Conservation (phyloP, 73 alveolate genomes). For the Durusdinium trenchii region DNA sequence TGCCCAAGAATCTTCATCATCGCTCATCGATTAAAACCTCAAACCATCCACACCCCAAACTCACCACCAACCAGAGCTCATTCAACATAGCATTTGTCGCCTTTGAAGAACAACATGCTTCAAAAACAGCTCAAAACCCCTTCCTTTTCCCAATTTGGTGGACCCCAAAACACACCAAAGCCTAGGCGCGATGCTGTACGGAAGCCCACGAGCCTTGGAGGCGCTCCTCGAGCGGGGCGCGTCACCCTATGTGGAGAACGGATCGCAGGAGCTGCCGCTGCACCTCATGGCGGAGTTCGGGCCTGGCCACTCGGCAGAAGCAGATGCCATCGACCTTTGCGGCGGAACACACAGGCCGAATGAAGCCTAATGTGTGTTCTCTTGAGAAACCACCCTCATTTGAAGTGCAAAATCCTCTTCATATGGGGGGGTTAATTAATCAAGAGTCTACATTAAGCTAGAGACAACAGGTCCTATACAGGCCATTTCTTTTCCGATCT, state of each 20-base stretch:
- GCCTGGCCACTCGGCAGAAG: too few species aligned
- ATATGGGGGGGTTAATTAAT: too few species aligned
- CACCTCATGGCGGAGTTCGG: slow-evolving; percentile 74
- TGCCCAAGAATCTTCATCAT: too few species aligned
- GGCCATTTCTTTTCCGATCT: not conserved
- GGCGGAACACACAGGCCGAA: too few species aligned
- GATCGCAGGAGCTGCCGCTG: slow-evolving; percentile 60
- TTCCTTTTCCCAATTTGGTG: too few species aligned
- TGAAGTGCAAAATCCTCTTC: not conserved
- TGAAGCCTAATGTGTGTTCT: not conserved
- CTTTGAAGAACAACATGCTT: too few species aligned
- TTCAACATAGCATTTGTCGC: too few species aligned
- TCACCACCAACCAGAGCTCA: too few species aligned
- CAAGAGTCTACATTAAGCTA: not conserved
- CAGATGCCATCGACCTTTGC: not conserved
- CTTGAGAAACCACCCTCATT: not conserved
- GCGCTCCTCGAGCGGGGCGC: slow-evolving; percentile 42
- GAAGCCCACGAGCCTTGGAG: slow-evolving; percentile 41
- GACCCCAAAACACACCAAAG: too few species aligned
- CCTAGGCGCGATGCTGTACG: slow-evolving; percentile 45
- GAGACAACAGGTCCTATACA: not conserved
- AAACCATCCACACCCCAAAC: too few species aligned
- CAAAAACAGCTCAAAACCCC: too few species aligned
- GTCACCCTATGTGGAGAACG: not conserved
- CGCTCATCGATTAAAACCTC: too few species aligned